A percentile compares a stretch with the other conserved stretches of the same genome.
phyloP scores from a whole-genome alignment of 192 early-diverging fungal genomes.

The Phlyctochytrium arcticum region DNA sequence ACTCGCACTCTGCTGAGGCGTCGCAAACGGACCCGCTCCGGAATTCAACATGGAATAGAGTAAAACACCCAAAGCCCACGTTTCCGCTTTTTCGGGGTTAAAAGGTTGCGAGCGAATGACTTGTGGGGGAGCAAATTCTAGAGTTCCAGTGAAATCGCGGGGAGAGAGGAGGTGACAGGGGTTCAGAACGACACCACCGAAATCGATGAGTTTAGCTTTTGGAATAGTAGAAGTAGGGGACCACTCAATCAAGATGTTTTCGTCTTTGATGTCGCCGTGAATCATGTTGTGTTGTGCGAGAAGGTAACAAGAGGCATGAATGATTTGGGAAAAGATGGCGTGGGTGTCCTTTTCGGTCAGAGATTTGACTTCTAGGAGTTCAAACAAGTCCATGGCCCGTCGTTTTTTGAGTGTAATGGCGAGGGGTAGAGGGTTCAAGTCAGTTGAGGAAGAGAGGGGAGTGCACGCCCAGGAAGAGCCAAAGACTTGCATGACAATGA shows the following conservation, averaged over 20 bases:
- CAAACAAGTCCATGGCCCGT: conserved; percentile 63
- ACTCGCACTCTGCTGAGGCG: conserved; percentile 47
- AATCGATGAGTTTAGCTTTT: conserved; percentile 66
- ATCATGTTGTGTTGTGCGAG: conserved; percentile 44
- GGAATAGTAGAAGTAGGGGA: conserved; percentile 24
- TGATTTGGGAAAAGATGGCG: conserved; percentile 57
- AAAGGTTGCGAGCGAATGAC: conserved; percentile 53
- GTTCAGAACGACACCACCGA: conserved; percentile 37
- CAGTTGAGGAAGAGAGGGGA: not conserved
- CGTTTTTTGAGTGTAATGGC: conserved; percentile 32
- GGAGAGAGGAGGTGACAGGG: not conserved
- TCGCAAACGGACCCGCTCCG: conserved; percentile 56
- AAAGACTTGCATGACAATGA: conserved; percentile 66
- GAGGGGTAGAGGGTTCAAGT: conserved; percentile 9
- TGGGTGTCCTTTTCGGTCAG: conserved; percentile 52
- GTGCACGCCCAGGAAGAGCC: conserved; percentile 54
- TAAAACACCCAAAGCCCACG: conserved; percentile 69
- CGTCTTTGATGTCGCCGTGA: conserved; percentile 67
- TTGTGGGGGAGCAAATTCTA: conserved; percentile 67
- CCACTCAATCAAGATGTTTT: conserved; percentile 64
- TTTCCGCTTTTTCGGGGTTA: conserved; percentile 47
- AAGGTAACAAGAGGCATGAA: conserved; percentile 46
- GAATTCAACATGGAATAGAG: conserved; percentile 61
- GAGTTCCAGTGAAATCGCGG: conserved; percentile 53
- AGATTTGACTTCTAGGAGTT: conserved; percentile 50